Conservation (phyloP, 2,329 filamentous ascomycete species). For the Penicillium glabrum region DNA sequence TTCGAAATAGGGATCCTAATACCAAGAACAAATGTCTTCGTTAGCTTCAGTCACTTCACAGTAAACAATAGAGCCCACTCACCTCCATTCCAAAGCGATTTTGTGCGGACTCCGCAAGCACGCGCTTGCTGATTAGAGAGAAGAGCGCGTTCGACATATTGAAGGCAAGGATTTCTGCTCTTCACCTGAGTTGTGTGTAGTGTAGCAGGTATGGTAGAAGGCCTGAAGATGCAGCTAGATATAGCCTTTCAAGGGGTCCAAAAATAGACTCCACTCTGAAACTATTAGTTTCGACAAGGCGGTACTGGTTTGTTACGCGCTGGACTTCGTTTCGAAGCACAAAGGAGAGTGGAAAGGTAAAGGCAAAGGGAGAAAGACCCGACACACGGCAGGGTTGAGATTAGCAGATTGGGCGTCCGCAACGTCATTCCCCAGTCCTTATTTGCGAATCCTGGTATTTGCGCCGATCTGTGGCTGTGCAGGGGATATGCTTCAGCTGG, state of each 20-base stretch:
- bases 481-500: background rate
- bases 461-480: constrained; percentile 18
- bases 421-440: constrained; percentile 24
- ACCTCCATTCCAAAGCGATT: constrained; percentile 46
- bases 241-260: constrained; percentile 13
- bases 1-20: constrained; percentile 87
- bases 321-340: constrained; percentile 3
- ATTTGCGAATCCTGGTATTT: constrained; percentile 16
- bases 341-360: background rate
- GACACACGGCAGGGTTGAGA: background rate
- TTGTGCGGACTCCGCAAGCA: constrained; percentile 38
- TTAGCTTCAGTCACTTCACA: background rate
- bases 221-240: constrained; percentile 1
- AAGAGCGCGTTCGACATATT: constrained; percentile 29
- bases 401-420: background rate
- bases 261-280: constrained; percentile 9
- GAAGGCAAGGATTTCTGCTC: background rate
- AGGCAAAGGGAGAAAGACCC: constrained; percentile 5
- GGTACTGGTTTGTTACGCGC: constrained; percentile 9
- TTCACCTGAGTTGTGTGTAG: background rate
- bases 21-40: background rate
- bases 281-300: background rate
- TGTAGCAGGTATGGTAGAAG: background rate
- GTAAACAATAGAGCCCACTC: constrained; percentile 8
- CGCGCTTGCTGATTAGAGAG: constrained; percentile 33